Conservation (phyloP, 2,329 filamentous ascomycete species). For the Hymenotorrendiella dingleyae region DNA sequence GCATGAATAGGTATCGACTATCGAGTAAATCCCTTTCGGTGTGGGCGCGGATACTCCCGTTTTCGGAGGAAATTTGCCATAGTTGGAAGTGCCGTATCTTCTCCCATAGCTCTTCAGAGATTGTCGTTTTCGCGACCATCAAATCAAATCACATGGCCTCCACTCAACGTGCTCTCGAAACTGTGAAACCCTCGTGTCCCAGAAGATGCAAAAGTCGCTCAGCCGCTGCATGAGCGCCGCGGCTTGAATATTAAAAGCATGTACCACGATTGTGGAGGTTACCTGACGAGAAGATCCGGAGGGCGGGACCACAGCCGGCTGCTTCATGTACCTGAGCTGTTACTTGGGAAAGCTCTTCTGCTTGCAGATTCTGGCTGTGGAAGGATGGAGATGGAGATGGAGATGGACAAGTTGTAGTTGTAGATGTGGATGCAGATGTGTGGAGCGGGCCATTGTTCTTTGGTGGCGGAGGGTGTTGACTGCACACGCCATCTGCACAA, state of each 20-base stretch:
- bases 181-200: slow-evolving; percentile 26
- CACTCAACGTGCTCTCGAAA: slow-evolving; percentile 11
- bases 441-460: not conserved
- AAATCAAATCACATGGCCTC: slow-evolving; percentile 22
- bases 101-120: slow-evolving; percentile 2
- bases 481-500: slow-evolving; percentile 15
- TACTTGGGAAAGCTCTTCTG: no score
- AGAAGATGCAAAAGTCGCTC: slow-evolving; percentile 19
- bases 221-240: slow-evolving; percentile 15
- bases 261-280: slow-evolving; percentile 13
- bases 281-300: slow-evolving; percentile 3
- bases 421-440: not conserved
- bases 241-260: slow-evolving; percentile 13
- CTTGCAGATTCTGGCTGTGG: not conserved
- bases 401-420: not conserved
- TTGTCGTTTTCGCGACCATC: slow-evolving; percentile 25
- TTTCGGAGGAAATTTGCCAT: slow-evolving; percentile 12
- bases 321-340: slow-evolving; percentile 1
- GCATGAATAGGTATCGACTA: no score
- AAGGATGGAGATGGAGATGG: slow-evolving; percentile 1
- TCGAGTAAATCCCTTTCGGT: not conserved
- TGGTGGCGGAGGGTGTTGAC: slow-evolving; percentile 7
- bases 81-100: not conserved
- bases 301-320: slow-evolving; percentile 5
- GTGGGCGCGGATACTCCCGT: slow-evolving; percentile 23